Evolutionary conservation across 2,329 filamentous ascomycete species (phyloP), one percentile per base, ranked within the genome.

Genomic region (Helotiales sp.): DNA sequence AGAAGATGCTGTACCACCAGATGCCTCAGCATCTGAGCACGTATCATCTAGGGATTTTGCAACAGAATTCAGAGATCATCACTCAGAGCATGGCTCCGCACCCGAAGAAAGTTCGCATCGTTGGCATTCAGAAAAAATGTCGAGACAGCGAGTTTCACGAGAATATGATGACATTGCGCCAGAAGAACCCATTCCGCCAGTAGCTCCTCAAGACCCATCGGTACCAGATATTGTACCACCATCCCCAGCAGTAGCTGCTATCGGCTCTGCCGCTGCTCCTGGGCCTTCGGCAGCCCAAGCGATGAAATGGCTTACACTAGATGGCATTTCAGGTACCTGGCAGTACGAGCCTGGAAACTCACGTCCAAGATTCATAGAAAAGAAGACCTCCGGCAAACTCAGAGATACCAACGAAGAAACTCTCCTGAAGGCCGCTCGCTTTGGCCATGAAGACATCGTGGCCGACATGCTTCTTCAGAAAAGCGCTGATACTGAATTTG

Each of bases 391-490:
- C 20, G 13, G 34, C 24, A 58, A 15, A 37, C 13, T 58, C 3
- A 40, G 24, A 20, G 54, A 58, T 20, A 58, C 20, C 5, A 58
- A 58, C 20, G 54, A 58, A 28, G 54, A 58, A 58, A 58, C 54
- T 2, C 22, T 58, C 6, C 34, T 58, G 10, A 58, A 58, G 24
- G 54, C 54, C 1, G 34, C 22, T 3, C 54, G 54, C 11, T 22
- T 43, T 43, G 54, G 54, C 6, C 32, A 58, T n/a, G 54, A 58
- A 50, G 47, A 50, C 3, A 20, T 26, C 10, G n/a, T 58, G 15
- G 50, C 30, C 2, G 5, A 13, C 7, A 13, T n/a, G 2, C 54
- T 58, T 26, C 34, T 58, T 40, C 32, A 43, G 32, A 32, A 58
- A 17, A 26, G 43, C 6, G 30, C 22, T 26, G 24, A 22, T 17